Evolutionary conservation across 2,329 filamentous ascomycete species (phyloP).

Genomic region (Sarocladium oryzae): DNA sequence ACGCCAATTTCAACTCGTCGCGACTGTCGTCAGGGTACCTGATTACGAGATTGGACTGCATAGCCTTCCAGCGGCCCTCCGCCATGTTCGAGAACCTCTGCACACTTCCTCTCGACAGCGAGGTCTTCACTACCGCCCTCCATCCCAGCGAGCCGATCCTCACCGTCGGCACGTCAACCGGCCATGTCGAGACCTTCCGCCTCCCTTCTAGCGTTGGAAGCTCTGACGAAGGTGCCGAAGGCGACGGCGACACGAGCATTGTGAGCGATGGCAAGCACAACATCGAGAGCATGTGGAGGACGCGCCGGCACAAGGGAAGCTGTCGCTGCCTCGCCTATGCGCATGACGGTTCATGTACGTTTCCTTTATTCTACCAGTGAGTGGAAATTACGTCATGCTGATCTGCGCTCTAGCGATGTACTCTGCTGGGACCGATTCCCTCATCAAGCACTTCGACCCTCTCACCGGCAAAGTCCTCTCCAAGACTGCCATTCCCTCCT

Average conservation of each 20-base stretch:
- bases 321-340: constrained; percentile 77
- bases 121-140: constrained; percentile 82
- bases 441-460: constrained; percentile 53
- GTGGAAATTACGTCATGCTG: not conserved
- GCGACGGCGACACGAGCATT: constrained; percentile 40
- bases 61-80: not conserved
- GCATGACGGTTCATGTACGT: constrained; percentile 52
- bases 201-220: constrained; percentile 49
- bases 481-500: constrained; percentile 71
- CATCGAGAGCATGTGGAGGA: constrained; percentile 81
- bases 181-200: constrained; percentile 79
- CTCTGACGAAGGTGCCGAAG: constrained; percentile 25
- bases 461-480: constrained; percentile 62
- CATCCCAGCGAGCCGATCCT: constrained; percentile 81
- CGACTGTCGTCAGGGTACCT: too few relatives aligned
- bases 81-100: constrained; percentile 87
- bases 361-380: not conserved
- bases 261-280: constrained; percentile 60
- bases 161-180: constrained; percentile 76
- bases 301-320: constrained; percentile 86
- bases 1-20: too few relatives aligned
- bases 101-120: constrained; percentile 75
- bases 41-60: too few relatives aligned
- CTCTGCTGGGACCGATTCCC: constrained; percentile 55
- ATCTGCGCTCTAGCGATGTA: constrained; percentile 41